These are phyloP conservation scores for Setaria viridis DNA, from an alignment of 202 grass and related monocot species.

Conservation along the genomic window DNA sequence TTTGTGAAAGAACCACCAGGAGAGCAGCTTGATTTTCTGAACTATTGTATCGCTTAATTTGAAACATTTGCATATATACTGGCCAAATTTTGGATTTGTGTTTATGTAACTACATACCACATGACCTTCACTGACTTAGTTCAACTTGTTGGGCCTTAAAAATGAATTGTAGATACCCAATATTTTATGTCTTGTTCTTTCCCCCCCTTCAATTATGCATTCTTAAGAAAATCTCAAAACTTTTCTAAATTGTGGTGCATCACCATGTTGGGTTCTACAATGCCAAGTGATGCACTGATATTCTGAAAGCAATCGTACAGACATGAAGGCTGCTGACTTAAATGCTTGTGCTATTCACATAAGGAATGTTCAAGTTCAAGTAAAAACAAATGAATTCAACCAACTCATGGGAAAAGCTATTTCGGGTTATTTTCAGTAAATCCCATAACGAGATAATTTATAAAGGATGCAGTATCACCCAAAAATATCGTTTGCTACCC, in stretches of 20 bases:
- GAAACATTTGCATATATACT: background rate
- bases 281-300: background rate
- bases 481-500: background rate
- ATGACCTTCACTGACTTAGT: background rate
- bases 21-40: constrained; percentile 4
- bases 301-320: background rate
- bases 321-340: background rate
- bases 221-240: background rate
- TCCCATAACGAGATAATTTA: background rate
- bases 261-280: background rate
- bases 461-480: background rate
- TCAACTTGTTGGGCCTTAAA: background rate
- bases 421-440: background rate
- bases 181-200: background rate
- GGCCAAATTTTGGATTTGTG: background rate
- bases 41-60: background rate
- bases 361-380: background rate
- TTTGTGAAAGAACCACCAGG: too few species aligned
- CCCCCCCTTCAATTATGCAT: background rate
- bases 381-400: background rate
- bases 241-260: background rate
- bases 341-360: background rate
- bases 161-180: background rate
- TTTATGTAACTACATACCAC: background rate
- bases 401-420: background rate